Conservation (phyloP, 306 rosid species). For the Lathyrus sativus region DNA sequence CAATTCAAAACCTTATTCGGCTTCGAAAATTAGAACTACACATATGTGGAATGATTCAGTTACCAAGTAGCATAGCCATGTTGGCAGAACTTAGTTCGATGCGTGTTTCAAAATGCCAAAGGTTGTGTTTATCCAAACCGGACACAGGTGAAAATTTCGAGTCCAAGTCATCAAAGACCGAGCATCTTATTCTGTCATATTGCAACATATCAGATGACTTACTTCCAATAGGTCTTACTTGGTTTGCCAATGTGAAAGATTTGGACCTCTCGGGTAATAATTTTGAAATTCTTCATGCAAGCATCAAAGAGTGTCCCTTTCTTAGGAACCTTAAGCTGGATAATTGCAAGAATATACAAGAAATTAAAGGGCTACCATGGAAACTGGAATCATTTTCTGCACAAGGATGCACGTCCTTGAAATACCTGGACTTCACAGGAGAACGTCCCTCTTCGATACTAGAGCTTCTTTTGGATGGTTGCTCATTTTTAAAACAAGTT, state of each 20-base stretch:
- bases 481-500: not conserved
- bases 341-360: not conserved
- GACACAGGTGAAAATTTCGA: not conserved
- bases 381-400: slow-evolving; percentile 2
- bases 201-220: slow-evolving; percentile 6
- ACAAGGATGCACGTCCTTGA: not conserved
- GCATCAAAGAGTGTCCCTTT: not conserved
- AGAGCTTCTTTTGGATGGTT: not conserved
- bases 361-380: not conserved
- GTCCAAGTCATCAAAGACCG: not conserved
- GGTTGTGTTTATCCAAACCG: not conserved
- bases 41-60: not conserved
- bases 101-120: not conserved
- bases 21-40: slow-evolving; percentile 6
- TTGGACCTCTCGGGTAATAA: not conserved
- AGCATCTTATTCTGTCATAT: not conserved
- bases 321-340: not conserved
- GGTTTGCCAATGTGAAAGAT: slow-evolving; percentile 20
- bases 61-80: slow-evolving; percentile 32
- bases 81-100: not conserved
- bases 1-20: not conserved
- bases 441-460: not conserved
- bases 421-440: not conserved
- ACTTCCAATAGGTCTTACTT: not conserved
- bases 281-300: slow-evolving; percentile 1